phyloP scores from a whole-genome alignment of 2,329 filamentous ascomycete genomes.

The Stachybotrys echinatus region DNA sequence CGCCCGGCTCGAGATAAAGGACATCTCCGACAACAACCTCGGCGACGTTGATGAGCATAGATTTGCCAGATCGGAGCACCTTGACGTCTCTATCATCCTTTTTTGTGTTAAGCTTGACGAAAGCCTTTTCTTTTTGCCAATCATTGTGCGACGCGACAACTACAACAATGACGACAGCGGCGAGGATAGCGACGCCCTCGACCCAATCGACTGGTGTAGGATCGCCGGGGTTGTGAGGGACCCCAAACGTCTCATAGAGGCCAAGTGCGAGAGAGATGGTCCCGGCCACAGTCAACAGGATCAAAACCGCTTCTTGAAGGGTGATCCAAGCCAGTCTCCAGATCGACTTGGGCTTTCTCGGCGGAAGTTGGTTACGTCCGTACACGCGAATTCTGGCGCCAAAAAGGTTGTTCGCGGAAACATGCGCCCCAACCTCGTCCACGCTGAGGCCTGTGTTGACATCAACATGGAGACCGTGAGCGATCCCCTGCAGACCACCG shows the following conservation, averaged over 20 bases:
- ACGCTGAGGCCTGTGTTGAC: conserved; percentile 64
- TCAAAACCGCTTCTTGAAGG: conserved; percentile 70
- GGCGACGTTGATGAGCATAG: conserved; percentile 56
- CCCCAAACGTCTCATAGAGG: conserved; percentile 61
- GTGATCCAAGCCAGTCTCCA: conserved; percentile 61
- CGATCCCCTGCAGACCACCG: conserved; percentile 68
- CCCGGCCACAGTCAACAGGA: conserved; percentile 63
- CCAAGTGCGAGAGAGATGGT: conserved; percentile 64
- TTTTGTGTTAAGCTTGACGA: conserved; percentile 55
- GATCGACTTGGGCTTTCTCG: conserved; percentile 58
- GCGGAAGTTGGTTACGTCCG: conserved; percentile 55
- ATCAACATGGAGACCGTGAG: conserved; percentile 69
- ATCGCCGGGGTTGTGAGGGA: conserved; percentile 34
- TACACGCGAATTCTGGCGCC: conserved; percentile 57
- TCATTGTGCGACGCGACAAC: conserved; percentile 59
- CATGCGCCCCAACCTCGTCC: conserved; percentile 59
- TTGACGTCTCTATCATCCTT: conserved; percentile 62
- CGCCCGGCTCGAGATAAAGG: conserved; percentile 63
- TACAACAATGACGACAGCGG: conserved; percentile 60
- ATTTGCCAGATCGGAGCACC: conserved; percentile 61
- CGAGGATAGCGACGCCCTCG: conserved; percentile 63
- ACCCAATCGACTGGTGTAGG: conserved; percentile 63
- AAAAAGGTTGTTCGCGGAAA: conserved; percentile 15
- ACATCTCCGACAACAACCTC: conserved; percentile 67
- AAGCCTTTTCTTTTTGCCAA: conserved; percentile 64